These are phyloP conservation scores for Globisporangium irregulare DNA, from an alignment of 352 stramenopile genomes.

Conservation along the genomic window DNA sequence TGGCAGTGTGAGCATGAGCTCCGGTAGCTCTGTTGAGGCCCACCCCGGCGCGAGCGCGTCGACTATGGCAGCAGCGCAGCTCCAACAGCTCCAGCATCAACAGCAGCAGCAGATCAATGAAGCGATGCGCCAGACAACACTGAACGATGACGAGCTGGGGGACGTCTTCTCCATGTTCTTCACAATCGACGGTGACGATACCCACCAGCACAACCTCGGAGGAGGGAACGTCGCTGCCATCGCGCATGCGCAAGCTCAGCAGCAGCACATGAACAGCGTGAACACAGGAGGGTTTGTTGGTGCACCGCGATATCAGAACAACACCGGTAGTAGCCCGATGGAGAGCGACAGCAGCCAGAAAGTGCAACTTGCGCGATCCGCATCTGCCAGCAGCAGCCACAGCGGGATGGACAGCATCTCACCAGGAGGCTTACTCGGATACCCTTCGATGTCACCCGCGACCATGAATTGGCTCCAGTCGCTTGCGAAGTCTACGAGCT, in stretches of 20 bases:
- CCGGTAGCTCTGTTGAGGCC: constrained; percentile 1
- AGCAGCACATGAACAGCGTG: constrained; percentile 10
- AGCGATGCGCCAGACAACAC: constrained; percentile 26
- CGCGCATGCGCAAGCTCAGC: constrained; percentile 3
- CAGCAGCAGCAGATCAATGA: constrained; percentile 20
- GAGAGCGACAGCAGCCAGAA: constrained; percentile 19
- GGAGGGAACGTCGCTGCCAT: neutral
- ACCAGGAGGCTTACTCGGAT: constrained; percentile 42
- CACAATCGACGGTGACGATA: constrained; percentile 49
- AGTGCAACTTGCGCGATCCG: constrained; percentile 51
- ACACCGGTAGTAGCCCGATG: neutral
- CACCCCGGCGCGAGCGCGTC: neutral
- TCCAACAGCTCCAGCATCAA: neutral
- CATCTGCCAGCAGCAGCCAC: constrained; percentile 37
- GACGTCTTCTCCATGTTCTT: constrained; percentile 79
- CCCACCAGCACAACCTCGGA: constrained; percentile 7
- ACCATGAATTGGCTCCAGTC: constrained; percentile 80
- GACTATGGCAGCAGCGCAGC: constrained; percentile 12
- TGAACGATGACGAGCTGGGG: constrained; percentile 55
- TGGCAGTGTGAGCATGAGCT: constrained; percentile 4
- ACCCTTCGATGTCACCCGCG: constrained; percentile 70
- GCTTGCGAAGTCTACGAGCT: constrained; percentile 60
- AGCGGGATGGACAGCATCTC: constrained; percentile 51
- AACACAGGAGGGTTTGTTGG: constrained; percentile 11
- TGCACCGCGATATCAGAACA: constrained; percentile 9